Percentiles rank a stretch among this genome's conserved stretches.
These are phyloP conservation scores for Fusarium sp. DNA, from an alignment of 2,329 filamentous ascomycete species.

Conservation along the genomic window DNA sequence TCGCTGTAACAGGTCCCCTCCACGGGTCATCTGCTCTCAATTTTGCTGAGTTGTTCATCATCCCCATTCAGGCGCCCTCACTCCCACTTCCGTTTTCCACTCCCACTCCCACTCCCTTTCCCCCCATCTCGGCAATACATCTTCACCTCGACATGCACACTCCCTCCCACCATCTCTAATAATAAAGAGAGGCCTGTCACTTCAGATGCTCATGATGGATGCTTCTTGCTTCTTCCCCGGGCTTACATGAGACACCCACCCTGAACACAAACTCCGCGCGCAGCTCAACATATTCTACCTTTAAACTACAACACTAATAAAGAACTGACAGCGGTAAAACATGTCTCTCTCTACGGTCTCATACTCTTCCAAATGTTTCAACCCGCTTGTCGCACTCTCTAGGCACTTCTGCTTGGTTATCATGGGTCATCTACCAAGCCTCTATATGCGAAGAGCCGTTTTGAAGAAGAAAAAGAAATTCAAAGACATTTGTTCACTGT, in stretches of 20 bases:
- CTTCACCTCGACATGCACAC: slow-evolving; percentile 32
- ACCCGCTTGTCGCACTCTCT: slow-evolving; percentile 32
- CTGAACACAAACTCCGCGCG: not conserved
- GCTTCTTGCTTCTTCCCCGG: slow-evolving; percentile 27
- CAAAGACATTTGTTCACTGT: slow-evolving; percentile 10
- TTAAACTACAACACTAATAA: slow-evolving; percentile 25
- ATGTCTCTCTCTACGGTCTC: not conserved
- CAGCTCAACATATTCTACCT: slow-evolving; percentile 1
- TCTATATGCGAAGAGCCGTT: slow-evolving; percentile 35
- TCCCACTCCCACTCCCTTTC: slow-evolving; percentile 4
- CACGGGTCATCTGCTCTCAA: slow-evolving; percentile 55
- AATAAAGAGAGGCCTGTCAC: slow-evolving; percentile 24
- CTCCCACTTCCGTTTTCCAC: too few species aligned
- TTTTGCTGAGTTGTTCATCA: slow-evolving; percentile 54
- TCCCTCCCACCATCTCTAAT: slow-evolving; percentile 36
- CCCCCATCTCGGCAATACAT: slow-evolving; percentile 23
- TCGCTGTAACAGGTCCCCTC: slow-evolving; percentile 36
- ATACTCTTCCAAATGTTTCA: slow-evolving; percentile 3
- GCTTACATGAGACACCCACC: slow-evolving; percentile 37
- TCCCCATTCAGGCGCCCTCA: slow-evolving; percentile 8
- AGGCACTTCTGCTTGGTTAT: slow-evolving; percentile 36
- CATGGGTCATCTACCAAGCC: slow-evolving; percentile 15
- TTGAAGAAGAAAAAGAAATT: slow-evolving; percentile 22
- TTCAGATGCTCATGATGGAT: slow-evolving; percentile 1
- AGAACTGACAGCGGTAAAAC: slow-evolving; percentile 2